Evolutionary conservation across 2,329 filamentous ascomycete genomes (phyloP).

Genomic region (Cladosporium colombiae): DNA sequence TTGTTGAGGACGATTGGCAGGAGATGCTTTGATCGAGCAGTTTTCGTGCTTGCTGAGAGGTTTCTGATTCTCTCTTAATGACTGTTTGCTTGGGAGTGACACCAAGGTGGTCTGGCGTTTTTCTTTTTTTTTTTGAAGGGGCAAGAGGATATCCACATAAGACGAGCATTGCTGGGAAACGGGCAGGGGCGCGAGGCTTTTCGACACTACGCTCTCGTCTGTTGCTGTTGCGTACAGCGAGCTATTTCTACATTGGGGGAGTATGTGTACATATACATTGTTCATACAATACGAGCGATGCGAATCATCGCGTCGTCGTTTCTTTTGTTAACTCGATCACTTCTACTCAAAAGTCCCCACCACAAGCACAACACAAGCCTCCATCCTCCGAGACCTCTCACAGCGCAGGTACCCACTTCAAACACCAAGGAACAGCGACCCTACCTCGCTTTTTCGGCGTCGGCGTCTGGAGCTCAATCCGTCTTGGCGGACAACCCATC

Average conservation of each 20-base stretch:
- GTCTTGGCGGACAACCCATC: background rate
- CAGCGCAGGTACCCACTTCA: background rate
- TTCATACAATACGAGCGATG: background rate
- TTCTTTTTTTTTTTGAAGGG: too few relatives aligned
- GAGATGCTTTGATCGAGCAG: constrained; percentile 5
- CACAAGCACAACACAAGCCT: background rate
- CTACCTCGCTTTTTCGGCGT: background rate
- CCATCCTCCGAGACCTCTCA: background rate
- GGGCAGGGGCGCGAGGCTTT: background rate
- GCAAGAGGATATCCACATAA: background rate
- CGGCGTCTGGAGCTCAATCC: background rate
- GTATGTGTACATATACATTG: background rate
- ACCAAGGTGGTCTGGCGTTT: background rate
- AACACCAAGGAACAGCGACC: background rate
- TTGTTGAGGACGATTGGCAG: constrained; percentile 22
- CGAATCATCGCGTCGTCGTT: background rate
- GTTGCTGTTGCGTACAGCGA: background rate
- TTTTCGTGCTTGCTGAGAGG: background rate
- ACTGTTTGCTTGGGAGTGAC: background rate
- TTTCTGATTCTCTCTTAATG: background rate
- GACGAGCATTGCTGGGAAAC: background rate
- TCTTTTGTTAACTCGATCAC: background rate
- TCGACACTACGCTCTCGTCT: background rate
- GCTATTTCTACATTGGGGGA: background rate
- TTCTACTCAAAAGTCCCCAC: too few relatives aligned